Base-by-base conservation (phyloP, 2,329 filamentous ascomycete species). In the Cryphonectria radicalis region DNA sequence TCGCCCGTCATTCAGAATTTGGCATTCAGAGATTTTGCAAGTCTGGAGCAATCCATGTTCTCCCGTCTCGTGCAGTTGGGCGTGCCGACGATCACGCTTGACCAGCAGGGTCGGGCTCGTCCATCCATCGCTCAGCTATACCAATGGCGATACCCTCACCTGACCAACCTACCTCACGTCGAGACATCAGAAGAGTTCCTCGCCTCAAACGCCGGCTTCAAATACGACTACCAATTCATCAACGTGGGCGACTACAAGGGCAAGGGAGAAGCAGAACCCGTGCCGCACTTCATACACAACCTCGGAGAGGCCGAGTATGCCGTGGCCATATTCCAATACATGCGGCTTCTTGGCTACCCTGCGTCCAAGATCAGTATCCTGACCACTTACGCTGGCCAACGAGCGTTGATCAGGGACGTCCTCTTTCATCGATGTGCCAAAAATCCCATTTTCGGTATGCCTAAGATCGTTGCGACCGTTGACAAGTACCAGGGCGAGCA, bases 401-500 rank as follows among this genome's bases (percentile, higher is more conserved):
- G 91, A 72, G 94, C 95, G 43, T 84, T 99, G 76, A 93, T 99
- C 73, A 91, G 88, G 76, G 95, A 99, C 80, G 94, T 99, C 4
- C 83, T 99, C 67, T 84, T 84, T 19, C 93, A 97, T 78, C 88
- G 96, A 71, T 99, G 96, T 81, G 91, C 90, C 53, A 92, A 89
- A 76, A 97, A 94, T 76, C 84, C 90, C 2, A 84, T 98, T 28
- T 99, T 99, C 81, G 95, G 95, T 11, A 84, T 97, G 80, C 96
- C 96, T 25, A 92, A 91, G 81, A 91, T 92, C 68, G 93, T 99
- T 40, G 95, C 93, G 4, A 99, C 97, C 6, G 95, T 99, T 74
- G 96, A 99, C 84, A 98, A 97, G 81, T 99, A 98, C 78, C 96
- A 99, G 84, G 97, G 96, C 80, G 96, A 99, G 85, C 96, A 99